A percentile compares a stretch with the other conserved stretches of the same genome.
phyloP scores from a whole-genome alignment of 2,329 filamentous ascomycete genomes.

The Fusarium incarnatum region DNA sequence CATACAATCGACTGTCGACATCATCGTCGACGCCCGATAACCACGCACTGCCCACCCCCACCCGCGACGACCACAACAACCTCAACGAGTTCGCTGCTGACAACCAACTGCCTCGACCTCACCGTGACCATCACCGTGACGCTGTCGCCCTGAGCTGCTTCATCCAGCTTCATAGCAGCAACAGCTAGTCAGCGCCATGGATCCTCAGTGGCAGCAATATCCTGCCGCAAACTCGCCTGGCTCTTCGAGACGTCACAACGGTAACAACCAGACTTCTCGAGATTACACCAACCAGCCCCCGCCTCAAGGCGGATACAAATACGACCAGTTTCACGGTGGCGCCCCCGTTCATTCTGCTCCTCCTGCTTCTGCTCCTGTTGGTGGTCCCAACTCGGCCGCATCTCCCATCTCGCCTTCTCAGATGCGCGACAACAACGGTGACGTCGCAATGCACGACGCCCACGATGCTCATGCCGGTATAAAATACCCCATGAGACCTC shows the following conservation, averaged over 20 bases:
- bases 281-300: slow-evolving; percentile 57
- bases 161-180: slow-evolving; percentile 34
- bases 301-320: slow-evolving; percentile 70
- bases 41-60: slow-evolving; percentile 36
- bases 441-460: slow-evolving; percentile 87
- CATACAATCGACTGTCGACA: slow-evolving; percentile 39
- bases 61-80: slow-evolving; percentile 34
- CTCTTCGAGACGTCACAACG: slow-evolving; percentile 74
- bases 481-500: slow-evolving; percentile 85
- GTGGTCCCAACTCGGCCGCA: slow-evolving; percentile 67
- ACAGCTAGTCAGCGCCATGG: slow-evolving; percentile 58
- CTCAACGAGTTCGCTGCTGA: slow-evolving; percentile 32
- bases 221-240: slow-evolving; percentile 66
- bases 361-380: slow-evolving; percentile 52
- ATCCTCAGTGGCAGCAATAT: slow-evolving; percentile 74
- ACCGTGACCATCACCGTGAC: slow-evolving; percentile 25
- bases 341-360: slow-evolving; percentile 48
- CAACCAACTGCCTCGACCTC: slow-evolving; percentile 22
- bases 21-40: slow-evolving; percentile 37
- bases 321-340: slow-evolving; percentile 72
- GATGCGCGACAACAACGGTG: slow-evolving; percentile 77
- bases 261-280: slow-evolving; percentile 58
- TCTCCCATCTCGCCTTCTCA: slow-evolving; percentile 69
- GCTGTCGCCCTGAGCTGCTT: slow-evolving; percentile 40
- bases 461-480: slow-evolving; percentile 84